Percentiles rank a stretch among this genome's conserved stretches.
phyloP scores from a whole-genome alignment of 345 rosid genomes.

The Pseudoturritis turrita region DNA sequence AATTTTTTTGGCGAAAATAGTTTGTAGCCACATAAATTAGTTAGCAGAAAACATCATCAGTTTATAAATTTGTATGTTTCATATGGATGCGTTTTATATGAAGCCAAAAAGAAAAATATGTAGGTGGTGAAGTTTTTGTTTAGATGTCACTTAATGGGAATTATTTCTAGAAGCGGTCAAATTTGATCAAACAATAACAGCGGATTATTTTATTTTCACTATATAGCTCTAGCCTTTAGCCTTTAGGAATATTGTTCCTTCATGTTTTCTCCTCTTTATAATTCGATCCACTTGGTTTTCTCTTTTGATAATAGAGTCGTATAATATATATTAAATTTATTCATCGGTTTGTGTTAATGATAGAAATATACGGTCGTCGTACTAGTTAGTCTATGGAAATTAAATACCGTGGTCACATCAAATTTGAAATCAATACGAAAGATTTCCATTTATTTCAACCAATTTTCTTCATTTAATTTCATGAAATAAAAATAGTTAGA shows the following conservation, averaged over 20 bases:
- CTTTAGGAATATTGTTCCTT: not conserved
- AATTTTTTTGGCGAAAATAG: not conserved
- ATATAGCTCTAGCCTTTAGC: not conserved
- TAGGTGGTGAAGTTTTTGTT: not conserved
- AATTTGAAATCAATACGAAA: not conserved
- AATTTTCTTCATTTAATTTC: not conserved
- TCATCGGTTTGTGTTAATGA: not conserved
- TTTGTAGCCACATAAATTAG: not conserved
- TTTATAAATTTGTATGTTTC: not conserved
- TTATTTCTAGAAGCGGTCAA: not conserved
- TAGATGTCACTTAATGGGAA: not conserved
- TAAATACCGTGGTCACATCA: conserved; percentile 8
- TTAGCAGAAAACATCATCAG: not conserved
- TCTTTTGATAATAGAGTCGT: not conserved
- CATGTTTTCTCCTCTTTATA: not conserved
- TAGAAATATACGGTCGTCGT: not conserved
- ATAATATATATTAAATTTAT: not conserved
- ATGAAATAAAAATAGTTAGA: not conserved
- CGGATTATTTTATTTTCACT: not conserved
- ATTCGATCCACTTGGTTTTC: not conserved
- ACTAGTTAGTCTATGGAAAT: not conserved
- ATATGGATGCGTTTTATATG: not conserved
- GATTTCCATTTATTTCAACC: not conserved
- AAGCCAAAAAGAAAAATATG: not conserved
- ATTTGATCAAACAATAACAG: not conserved